Evolutionary conservation across 176 grass and related monocot genomes (phyloP).

Genomic region (Cymbopogon citratus): DNA sequence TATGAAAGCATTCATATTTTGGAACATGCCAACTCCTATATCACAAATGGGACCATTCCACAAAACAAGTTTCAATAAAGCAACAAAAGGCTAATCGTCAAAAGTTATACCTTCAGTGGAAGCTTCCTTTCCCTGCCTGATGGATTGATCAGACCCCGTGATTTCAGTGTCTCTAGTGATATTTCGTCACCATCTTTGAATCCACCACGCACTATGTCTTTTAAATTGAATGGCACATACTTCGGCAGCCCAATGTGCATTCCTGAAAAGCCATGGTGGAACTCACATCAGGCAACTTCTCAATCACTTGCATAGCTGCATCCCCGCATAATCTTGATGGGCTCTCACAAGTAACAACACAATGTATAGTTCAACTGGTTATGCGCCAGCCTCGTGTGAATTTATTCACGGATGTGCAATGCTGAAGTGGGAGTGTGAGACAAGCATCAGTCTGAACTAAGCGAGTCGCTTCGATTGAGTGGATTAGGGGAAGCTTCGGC

Average conservation of each 20-base stretch:
- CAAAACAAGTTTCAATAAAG: background rate
- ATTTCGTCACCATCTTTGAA: slow-evolving; percentile 93
- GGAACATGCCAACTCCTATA: background rate
- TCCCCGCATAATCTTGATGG: background rate
- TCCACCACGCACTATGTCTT: slow-evolving; percentile 61
- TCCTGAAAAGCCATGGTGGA: slow-evolving; percentile 47
- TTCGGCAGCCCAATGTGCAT: slow-evolving; percentile 90
- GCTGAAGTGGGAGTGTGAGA: background rate
- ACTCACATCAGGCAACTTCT: slow-evolving; percentile 19
- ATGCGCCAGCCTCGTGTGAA: background rate
- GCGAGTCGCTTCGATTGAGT: background rate
- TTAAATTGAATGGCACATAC: slow-evolving; percentile 84
- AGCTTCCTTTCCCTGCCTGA: slow-evolving; percentile 89
- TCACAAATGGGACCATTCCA: background rate
- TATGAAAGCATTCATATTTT: background rate
- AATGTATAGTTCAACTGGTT: background rate
- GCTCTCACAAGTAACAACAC: background rate
- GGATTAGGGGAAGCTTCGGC: background rate
- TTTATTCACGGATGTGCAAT: background rate
- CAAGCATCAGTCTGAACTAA: background rate
- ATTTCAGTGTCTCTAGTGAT: slow-evolving; percentile 75
- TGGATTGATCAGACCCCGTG: slow-evolving; percentile 75
- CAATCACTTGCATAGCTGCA: background rate
- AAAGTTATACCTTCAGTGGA: slow-evolving; percentile 70
- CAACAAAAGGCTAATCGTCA: background rate